phyloP scores from a whole-genome alignment of 192 early-diverging fungal species.

The Chytriomyces sp. region DNA sequence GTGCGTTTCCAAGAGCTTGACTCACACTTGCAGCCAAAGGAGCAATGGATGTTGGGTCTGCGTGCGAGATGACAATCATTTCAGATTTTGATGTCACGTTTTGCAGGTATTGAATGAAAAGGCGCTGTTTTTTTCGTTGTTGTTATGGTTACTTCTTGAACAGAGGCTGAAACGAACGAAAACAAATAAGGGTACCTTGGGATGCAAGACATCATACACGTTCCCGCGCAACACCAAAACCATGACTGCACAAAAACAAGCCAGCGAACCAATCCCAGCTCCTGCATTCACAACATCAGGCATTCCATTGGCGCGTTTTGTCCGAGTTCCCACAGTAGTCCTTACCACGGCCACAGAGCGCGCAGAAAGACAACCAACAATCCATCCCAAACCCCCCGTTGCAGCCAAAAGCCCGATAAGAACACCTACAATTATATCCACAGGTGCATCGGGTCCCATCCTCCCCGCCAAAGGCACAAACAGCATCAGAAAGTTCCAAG shows the following conservation, averaged over 20 bases:
- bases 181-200: constrained; percentile 53
- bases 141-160: no score
- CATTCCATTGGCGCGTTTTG: neutral
- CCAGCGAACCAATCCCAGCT: constrained; percentile 28
- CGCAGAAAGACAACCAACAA: constrained; percentile 57
- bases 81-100: constrained; percentile 66
- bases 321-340: neutral
- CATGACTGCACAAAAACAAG: constrained; percentile 18
- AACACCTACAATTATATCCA: constrained; percentile 66
- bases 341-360: constrained; percentile 43
- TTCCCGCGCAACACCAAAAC: constrained; percentile 42
- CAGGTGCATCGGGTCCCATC: constrained; percentile 67
- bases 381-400: constrained; percentile 13
- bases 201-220: constrained; percentile 66
- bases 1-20: constrained; percentile 41
- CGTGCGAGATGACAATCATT: constrained; percentile 61
- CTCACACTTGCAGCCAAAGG: constrained; percentile 50
- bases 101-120: constrained; percentile 66
- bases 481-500: constrained; percentile 52
- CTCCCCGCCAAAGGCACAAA: constrained; percentile 75
- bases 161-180: constrained; percentile 5
- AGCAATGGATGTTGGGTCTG: constrained; percentile 60
- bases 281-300: constrained; percentile 4
- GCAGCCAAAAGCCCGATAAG: constrained; percentile 60
- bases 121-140: neutral